Evolutionary conservation across 495 filamentous ascomycete genomes (phyloP).

Genomic region (Cladorrhinum samala): DNA sequence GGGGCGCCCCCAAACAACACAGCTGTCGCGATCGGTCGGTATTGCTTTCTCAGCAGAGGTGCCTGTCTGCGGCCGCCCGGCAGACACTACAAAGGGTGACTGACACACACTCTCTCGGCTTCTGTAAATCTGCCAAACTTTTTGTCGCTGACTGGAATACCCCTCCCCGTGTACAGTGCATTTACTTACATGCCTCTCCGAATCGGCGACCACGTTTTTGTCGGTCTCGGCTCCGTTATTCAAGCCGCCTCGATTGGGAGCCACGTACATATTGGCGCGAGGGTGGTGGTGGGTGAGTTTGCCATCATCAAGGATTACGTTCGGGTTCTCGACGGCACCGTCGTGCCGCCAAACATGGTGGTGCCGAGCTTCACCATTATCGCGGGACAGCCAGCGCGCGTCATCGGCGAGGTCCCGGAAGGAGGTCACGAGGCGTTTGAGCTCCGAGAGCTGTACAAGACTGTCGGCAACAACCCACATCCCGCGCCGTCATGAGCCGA

Average conservation of each 20-base stretch:
- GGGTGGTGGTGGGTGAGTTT: constrained; percentile 72
- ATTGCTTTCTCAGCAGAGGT: constrained; percentile 73
- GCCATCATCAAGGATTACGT: constrained; percentile 88
- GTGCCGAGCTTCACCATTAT: constrained; percentile 86
- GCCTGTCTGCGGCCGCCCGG: constrained; percentile 72
- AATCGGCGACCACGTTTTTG: constrained; percentile 87
- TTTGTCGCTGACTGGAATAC: too few relatives aligned
- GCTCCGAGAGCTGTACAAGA: constrained; percentile 49
- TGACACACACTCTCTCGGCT: neutral
- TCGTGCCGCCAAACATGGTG: constrained; percentile 82
- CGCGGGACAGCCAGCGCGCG: constrained; percentile 69
- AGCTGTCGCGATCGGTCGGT: constrained; percentile 80
- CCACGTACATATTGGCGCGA: constrained; percentile 75
- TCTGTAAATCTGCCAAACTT: neutral
- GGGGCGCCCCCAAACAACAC: constrained; percentile 46
- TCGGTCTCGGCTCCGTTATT: constrained; percentile 65
- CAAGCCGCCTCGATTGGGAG: constrained; percentile 73
- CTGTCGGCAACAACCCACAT: constrained; percentile 45
- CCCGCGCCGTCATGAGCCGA: constrained; percentile 29
- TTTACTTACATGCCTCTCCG: constrained; percentile 79
- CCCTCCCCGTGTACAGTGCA: constrained; percentile 25
- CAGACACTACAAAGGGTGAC: constrained; percentile 60
- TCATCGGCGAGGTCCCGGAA: constrained; percentile 81
- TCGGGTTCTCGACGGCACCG: constrained; percentile 71
- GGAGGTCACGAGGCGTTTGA: constrained; percentile 59